Percentiles rank a stretch among this genome's conserved stretches.
Conservation (phyloP, 805 yeast genomes). For the Groenewaldozyma salmanticensis region DNA sequence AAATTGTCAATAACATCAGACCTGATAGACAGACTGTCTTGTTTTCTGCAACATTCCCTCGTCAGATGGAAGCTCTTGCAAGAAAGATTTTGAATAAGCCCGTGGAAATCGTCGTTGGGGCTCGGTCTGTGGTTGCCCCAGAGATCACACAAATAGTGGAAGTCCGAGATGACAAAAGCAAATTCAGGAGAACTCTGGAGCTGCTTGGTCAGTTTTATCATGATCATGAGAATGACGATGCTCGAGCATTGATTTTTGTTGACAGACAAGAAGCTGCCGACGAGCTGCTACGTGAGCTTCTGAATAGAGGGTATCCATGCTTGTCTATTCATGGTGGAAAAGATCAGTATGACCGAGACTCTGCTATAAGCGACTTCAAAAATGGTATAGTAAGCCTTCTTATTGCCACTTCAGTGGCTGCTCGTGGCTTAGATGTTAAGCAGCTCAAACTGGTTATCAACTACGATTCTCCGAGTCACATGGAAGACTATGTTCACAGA, state of each 20-base stretch:
- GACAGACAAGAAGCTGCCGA: slow-evolving; percentile 89
- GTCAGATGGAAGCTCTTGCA: slow-evolving; percentile 68
- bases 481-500: slow-evolving; percentile 93
- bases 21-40: slow-evolving; percentile 84
- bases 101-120: slow-evolving; percentile 70
- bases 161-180: slow-evolving; percentile 45
- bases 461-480: slow-evolving; percentile 72
- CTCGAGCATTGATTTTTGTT: slow-evolving; percentile 62
- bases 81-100: slow-evolving; percentile 53
- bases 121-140: slow-evolving; percentile 68
- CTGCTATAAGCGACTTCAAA: slow-evolving; percentile 62
- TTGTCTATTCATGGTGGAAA: slow-evolving; percentile 86
- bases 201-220: slow-evolving; percentile 40
- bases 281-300: slow-evolving; percentile 44
- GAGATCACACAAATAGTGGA: slow-evolving; percentile 68
- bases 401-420: slow-evolving; percentile 89
- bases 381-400: slow-evolving; percentile 48
- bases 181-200: slow-evolving; percentile 46
- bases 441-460: slow-evolving; percentile 72
- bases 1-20: slow-evolving; percentile 63
- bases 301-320: slow-evolving; percentile 46
- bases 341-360: slow-evolving; percentile 72
- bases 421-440: slow-evolving; percentile 92
- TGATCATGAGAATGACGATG: slow-evolving; percentile 21
- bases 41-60: slow-evolving; percentile 91